Evolutionary conservation across 805 yeast species (phyloP), one percentile per base, ranked within the genome.

Genomic region (Candida ovalis): DNA sequence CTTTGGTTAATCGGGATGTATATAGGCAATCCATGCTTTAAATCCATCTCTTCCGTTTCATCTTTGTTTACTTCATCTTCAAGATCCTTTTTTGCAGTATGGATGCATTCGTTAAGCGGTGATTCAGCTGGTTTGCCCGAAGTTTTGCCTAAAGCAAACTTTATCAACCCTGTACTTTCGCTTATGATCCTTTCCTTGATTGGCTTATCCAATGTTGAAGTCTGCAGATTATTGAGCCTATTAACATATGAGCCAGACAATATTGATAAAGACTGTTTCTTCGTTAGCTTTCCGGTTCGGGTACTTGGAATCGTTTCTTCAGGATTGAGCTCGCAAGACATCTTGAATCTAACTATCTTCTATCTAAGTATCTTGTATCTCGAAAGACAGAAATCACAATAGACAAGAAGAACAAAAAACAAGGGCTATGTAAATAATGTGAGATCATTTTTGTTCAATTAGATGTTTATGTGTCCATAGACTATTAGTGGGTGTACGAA

Each of bases 151-250:
- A 73, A 47, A 0, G 75, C 63, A 54, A 77, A 74, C 52, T 75
- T 77, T 17, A 69, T 76, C 33, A 78, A 58, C 0, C 84, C 83
- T 0, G 82, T 78, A 6, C 75, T 66, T 50, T 74, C 77, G 53
- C 81, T 76, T 13, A 75, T 64, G 12, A 76, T 58, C 49, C 82
- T 60, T 47, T 72, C 72, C 36, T 60, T 69, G 2, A 59, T 49
- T 8, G 69, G 69, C 32, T 59, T 65, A 3, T 54, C 54, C 2
- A 45, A 30, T 10, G 43, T 30, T 13, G 30, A 23, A 5, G 43
- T 25, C 17, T 37, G 41, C 4, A 17, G 19, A 40, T 53, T 55
- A 42, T 55, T 58, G 22, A 62, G 42, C 38, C 53, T 58, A 42
- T 63, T 64, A 15, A 61, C 10, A 1, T 51, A 36, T 10, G 67